phyloP scores from a whole-genome alignment of 2,329 filamentous ascomycete genomes.

The Chalaropsis thielavioides region DNA sequence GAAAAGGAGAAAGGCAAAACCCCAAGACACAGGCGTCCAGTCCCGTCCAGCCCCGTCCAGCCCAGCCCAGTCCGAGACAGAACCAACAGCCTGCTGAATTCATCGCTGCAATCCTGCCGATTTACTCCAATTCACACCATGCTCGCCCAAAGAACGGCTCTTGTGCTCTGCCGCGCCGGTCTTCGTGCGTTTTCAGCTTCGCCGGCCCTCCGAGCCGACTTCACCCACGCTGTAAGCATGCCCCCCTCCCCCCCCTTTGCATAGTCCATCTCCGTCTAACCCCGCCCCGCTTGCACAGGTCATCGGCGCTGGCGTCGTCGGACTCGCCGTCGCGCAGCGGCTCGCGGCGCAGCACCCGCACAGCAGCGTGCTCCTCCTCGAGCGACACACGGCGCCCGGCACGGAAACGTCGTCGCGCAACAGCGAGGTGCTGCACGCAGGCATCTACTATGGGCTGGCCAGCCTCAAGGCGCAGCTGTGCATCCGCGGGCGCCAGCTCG shows the following conservation, averaged over 20 bases:
- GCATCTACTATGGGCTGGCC: conserved; percentile 68
- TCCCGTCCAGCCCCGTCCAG: no score
- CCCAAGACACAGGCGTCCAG: no score
- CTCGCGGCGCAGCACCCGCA: conserved; percentile 46
- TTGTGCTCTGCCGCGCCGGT: not conserved
- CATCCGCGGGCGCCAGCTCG: conserved; percentile 55
- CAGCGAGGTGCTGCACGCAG: conserved; percentile 92
- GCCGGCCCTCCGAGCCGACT: conserved; percentile 26
- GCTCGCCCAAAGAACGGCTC: not conserved
- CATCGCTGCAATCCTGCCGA: no score
- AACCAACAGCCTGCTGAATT: no score
- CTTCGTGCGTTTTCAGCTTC: conserved; percentile 26
- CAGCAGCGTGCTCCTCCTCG: conserved; percentile 60
- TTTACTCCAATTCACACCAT: not conserved
- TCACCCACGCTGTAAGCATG: conserved; percentile 32
- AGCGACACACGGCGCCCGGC: conserved; percentile 60
- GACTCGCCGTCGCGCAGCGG: conserved; percentile 62
- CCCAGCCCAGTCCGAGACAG: no score
- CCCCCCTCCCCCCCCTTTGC: not conserved
- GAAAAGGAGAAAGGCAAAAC: no score
- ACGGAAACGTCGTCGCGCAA: conserved; percentile 76
- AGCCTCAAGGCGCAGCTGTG: conserved; percentile 77
- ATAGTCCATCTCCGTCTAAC: not conserved
- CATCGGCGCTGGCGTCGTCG: conserved; percentile 52
- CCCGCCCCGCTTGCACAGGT: conserved; percentile 28